Conservation (phyloP, 2,329 filamentous ascomycete species). For the Hypoxylon sp. region DNA sequence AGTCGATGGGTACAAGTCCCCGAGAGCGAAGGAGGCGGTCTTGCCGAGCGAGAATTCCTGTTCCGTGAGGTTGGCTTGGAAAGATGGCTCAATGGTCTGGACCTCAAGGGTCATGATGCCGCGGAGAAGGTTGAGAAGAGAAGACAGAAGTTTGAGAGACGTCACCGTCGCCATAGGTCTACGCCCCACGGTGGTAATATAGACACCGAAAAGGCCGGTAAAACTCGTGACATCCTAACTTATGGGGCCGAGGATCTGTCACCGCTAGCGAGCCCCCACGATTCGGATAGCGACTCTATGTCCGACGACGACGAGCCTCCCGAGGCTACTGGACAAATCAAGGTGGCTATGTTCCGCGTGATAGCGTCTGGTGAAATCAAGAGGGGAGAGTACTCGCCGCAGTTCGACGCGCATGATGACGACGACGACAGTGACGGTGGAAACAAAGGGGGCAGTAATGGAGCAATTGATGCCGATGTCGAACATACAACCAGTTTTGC, state of each 20-base stretch:
- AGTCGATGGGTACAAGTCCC: conserved; percentile 97
- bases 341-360: conserved; percentile 95
- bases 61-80: conserved; percentile 97
- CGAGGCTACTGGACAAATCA: conserved; percentile 96
- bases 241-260: conserved; percentile 83
- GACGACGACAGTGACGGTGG: conserved; percentile 75
- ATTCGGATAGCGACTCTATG: conserved; percentile 79
- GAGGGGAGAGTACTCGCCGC: conserved; percentile 96
- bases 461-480: conserved; percentile 80
- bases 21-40: conserved; percentile 88
- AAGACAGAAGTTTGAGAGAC: conserved; percentile 79
- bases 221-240: conserved; percentile 71
- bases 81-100: conserved; percentile 94
- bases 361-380: conserved; percentile 97
- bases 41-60: conserved; percentile 95
- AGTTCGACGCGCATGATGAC: conserved; percentile 96
- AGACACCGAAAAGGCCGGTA: conserved; percentile 58
- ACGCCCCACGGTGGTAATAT: conserved; percentile 54
- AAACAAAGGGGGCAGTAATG: conserved; percentile 65
- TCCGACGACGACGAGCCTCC: conserved; percentile 84
- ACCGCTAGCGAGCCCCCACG: conserved; percentile 77
- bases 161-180: conserved; percentile 72
- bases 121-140: conserved; percentile 92
- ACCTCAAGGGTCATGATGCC: conserved; percentile 92
- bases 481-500: conserved; percentile 99